These are phyloP conservation scores for Xylariaceae sp. DNA, from an alignment of 2,329 filamentous ascomycete species.

Conservation along the genomic window DNA sequence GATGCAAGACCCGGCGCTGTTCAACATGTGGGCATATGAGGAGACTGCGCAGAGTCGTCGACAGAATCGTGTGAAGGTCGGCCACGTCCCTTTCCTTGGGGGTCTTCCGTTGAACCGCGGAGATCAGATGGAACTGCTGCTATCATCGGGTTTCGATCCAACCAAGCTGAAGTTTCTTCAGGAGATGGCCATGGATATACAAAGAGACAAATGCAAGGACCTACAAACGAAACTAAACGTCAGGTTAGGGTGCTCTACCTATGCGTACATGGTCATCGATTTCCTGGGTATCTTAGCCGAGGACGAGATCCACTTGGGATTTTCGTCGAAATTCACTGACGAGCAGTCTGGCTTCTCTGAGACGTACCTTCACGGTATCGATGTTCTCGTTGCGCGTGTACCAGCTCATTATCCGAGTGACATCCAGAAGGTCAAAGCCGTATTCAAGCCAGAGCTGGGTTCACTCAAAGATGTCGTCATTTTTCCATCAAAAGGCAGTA, in stretches of 20 bases:
- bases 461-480: conserved; percentile 75
- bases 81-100: conserved; percentile 40
- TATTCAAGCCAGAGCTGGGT: conserved; percentile 57
- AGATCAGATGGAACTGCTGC: conserved; percentile 51
- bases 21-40: conserved; percentile 53
- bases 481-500: conserved; percentile 62
- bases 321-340: conserved; percentile 60
- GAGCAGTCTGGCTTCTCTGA: conserved; percentile 50
- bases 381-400: conserved; percentile 64
- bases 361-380: conserved; percentile 50
- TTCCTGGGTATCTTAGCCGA: conserved; percentile 57
- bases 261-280: conserved; percentile 65
- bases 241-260: conserved; percentile 56
- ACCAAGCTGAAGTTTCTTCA: conserved; percentile 45
- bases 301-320: conserved; percentile 64
- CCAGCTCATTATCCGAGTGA: conserved; percentile 69
- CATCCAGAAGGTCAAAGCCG: conserved; percentile 63
- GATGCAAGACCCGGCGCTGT: conserved; percentile 44
- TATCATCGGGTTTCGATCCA: conserved; percentile 59
- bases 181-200: conserved; percentile 41
- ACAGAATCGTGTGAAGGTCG: conserved; percentile 36
- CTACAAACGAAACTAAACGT: conserved; percentile 58
- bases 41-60: conserved; percentile 28
- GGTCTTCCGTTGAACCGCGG: conserved; percentile 48
- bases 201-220: conserved; percentile 47